Evolutionary conservation across 2,329 filamentous ascomycete genomes (phyloP), one percentile per base, ranked within the genome.

Genomic region (Chaetomium sp.): DNA sequence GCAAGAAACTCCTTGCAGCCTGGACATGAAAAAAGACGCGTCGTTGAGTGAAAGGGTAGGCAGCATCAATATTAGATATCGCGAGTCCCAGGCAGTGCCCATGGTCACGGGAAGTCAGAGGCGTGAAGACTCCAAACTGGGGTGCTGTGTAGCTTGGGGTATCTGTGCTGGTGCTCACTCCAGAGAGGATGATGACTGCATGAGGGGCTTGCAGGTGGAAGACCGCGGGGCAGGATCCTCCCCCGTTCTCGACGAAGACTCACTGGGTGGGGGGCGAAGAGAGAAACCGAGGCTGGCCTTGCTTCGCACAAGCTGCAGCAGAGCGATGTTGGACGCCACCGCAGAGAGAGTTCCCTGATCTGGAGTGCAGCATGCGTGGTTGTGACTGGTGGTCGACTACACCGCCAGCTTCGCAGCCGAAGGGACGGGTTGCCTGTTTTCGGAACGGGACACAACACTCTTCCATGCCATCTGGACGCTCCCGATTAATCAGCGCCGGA

Each of bases 131-230:
- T 29, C 47, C 53, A 56, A 56, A 38, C 7, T 6, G 5, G 45
- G 45, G 19, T 21, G n/a, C n/a, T 47, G 45, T 47, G 38, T n/a
- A 19, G 5, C 16, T 42, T 42, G 16, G 38, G 10, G 35, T 38
- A 33, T 33, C 1, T 13, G n/a, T 47, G 3, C 45, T n/a, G n/a
- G 19, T 16, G 38, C 16, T 45, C 23, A 12, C 9, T n/a, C 12
- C 16, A 50, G 38, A 27, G 42, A 38, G 38, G 35, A 38, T 60
- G 56, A 56, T 60, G 62, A 64, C 62, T 53, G 62, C 57, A 60
- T 64, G 57, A 50, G 57, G 47, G 54, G 49, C 13, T 55, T 54
- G 50, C 47, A 64, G 54, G 56, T 35, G 55, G 56, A 54, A 58
- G 31, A 23, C 33, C 29, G 53, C 60, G 53, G 54, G 23, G 31